Evolutionary conservation across 352 stramenopile species (phyloP).

Genomic region (Phytophthora tentaculata): DNA sequence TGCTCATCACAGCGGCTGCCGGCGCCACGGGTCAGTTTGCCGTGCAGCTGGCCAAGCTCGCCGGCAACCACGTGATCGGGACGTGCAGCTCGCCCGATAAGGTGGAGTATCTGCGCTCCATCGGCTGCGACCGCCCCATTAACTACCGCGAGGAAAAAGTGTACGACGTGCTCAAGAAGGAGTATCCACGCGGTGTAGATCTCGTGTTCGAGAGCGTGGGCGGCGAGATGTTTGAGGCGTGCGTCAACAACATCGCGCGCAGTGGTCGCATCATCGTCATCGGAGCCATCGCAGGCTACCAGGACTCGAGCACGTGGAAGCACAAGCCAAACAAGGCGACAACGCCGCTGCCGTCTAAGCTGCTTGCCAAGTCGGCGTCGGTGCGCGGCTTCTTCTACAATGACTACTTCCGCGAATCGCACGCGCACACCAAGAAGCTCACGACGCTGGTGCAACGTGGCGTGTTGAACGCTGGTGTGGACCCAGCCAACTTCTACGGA

Average conservation of each 20-base stretch:
- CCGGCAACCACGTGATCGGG: constrained; percentile 81
- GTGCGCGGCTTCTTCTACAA: constrained; percentile 59
- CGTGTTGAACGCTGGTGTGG: constrained; percentile 61
- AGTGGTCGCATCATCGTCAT: constrained; percentile 70
- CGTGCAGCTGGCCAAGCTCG: constrained; percentile 85
- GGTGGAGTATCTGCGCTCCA: constrained; percentile 72
- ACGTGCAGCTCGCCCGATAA: constrained; percentile 88
- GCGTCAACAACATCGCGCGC: constrained; percentile 62
- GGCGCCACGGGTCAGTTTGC: constrained; percentile 87
- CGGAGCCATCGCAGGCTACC: constrained; percentile 60
- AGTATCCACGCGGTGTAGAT: constrained; percentile 72
- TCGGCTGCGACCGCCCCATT: constrained; percentile 82
- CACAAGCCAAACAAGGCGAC: constrained; percentile 34
- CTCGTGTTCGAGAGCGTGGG: constrained; percentile 75
- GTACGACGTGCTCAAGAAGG: constrained; percentile 60
- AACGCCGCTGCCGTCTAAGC: constrained; percentile 37
- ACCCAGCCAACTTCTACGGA: constrained; percentile 52
- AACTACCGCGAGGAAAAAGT: constrained; percentile 87
- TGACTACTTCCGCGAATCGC: constrained; percentile 49
- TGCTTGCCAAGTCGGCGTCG: constrained; percentile 46
- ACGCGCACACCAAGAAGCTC: constrained; percentile 51
- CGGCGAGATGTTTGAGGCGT: constrained; percentile 56
- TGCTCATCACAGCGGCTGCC: constrained; percentile 64
- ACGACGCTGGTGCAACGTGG: constrained; percentile 52
- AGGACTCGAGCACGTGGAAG: constrained; percentile 46